Conservation (phyloP, 305 asterid species). For the Plantago coronopus region DNA sequence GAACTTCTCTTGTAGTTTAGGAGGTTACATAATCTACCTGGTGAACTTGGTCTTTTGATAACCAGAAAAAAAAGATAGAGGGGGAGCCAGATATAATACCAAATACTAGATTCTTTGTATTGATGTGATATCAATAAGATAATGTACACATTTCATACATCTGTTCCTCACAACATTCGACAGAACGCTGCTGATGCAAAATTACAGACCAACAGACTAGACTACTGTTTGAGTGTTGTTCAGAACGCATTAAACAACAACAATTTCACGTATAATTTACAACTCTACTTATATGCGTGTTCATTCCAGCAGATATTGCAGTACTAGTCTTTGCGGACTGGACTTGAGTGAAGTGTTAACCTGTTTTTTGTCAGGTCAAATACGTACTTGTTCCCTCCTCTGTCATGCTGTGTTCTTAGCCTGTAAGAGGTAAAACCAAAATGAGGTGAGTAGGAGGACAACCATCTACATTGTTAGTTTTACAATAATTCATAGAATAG, state of each 20-base stretch:
- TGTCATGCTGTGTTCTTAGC: constrained; percentile 23
- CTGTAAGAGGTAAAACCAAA: constrained; percentile 22
- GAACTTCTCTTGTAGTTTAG: neutral
- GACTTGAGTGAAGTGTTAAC: constrained; percentile 17
- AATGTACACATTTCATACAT: neutral
- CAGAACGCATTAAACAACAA: neutral
- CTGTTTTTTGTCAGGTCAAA: constrained; percentile 10
- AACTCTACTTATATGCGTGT: neutral
- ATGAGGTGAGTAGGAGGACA: neutral
- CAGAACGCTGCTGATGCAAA: neutral
- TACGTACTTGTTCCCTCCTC: neutral
- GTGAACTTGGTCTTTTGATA: neutral
- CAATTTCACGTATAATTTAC: neutral
- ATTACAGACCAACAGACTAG: neutral
- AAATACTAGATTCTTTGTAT: neutral
- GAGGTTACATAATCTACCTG: neutral
- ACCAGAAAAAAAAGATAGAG: no score
- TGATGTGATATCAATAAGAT: neutral
- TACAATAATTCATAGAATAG: no score
- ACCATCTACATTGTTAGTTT: no score
- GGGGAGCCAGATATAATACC: neutral
- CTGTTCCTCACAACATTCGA: neutral
- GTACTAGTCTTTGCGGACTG: neutral
- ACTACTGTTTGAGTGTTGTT: neutral
- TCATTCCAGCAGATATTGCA: neutral